Conservation (phyloP, 768 basidiomycete species). For the Chalciporus chontae region DNA sequence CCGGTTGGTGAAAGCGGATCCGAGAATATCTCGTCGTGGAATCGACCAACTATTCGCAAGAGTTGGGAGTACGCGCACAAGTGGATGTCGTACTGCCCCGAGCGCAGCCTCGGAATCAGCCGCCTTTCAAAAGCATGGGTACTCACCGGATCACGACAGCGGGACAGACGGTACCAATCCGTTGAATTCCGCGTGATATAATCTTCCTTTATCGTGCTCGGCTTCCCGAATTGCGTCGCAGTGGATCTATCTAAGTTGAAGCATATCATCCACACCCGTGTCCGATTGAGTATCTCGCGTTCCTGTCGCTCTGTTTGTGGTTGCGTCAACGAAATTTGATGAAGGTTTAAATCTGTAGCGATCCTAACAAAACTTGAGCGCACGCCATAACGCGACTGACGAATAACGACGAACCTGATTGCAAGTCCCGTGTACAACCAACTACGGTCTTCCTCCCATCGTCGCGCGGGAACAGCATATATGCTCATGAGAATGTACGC, state of each 20-base stretch:
- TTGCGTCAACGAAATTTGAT: slow-evolving; percentile 57
- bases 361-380: slow-evolving; percentile 43
- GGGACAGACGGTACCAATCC: slow-evolving; percentile 73
- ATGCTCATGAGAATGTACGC: slow-evolving; percentile 88
- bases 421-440: slow-evolving; percentile 90
- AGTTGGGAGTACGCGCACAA: slow-evolving; percentile 70
- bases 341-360: slow-evolving; percentile 86
- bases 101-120: neutral
- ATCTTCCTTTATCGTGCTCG: slow-evolving; percentile 84
- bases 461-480: slow-evolving; percentile 72
- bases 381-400: no score
- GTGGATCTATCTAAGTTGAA: slow-evolving; percentile 87
- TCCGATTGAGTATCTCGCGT: slow-evolving; percentile 80
- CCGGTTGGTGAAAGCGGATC: slow-evolving; percentile 65
- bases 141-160: slow-evolving; percentile 53
- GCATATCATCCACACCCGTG: slow-evolving; percentile 88
- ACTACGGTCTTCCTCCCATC: slow-evolving; percentile 89
- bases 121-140: slow-evolving; percentile 3
- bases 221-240: slow-evolving; percentile 87
- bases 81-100: slow-evolving; percentile 64
- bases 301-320: slow-evolving; percentile 73
- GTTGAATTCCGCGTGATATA: slow-evolving; percentile 67
- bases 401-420: slow-evolving; percentile 48
- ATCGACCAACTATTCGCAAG: slow-evolving; percentile 65
- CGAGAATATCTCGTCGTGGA: slow-evolving; percentile 76